Evolutionary conservation across 371 early-diverging fungal species (phyloP), one percentile per base, ranked within the genome.

Genomic region (Circinella minor): DNA sequence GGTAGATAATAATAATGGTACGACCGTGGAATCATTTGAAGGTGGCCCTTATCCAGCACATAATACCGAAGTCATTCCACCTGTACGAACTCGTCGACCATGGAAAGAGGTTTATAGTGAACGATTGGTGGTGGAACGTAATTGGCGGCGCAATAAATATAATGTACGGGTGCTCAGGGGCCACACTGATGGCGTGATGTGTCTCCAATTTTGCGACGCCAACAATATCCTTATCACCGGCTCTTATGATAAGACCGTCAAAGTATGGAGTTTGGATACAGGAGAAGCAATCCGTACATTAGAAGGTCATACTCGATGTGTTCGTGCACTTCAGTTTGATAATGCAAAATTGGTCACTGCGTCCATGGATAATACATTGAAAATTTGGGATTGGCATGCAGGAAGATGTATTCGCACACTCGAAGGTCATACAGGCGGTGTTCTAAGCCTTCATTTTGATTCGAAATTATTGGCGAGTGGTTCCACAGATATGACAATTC

Each of bases 361-460:
- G 8, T 93, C 96, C 10, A 91, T 94, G 80, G 99, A 99, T 74
- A 88, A 93, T 37, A 97, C 97, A 0, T 88, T 99, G n/a, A 87
- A 94, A 70, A 92, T 99, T 59, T 99, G 99, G 99, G 95, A 98
- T 81, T 93, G 95, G 76, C 92, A 94, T 60, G 93, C 92, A 5
- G 98, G 97, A 39, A 81, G 91, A 47, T 92, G 94, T 69, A 89
- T 99, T 51, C 92, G 96, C 36, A 93, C 92, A 0, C 77, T 99
- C 60, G 90, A 88, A 61, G 93, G 92, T 36, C 92, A 91, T 65
- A 95, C 97, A 38, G 88, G 87, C 67, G 96, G 97, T 27, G 93
- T 98, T 15, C 85, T 91, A 47, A 92, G 91, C 27, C 80, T 97
- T n/a, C 95, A 98, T 77, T 96, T 94, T 74, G 91, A 92, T 71